Evolutionary conservation across 2,329 filamentous ascomycete species (phyloP), one percentile per base, ranked within the genome.

Genomic region (Exophiala aquamarina): DNA sequence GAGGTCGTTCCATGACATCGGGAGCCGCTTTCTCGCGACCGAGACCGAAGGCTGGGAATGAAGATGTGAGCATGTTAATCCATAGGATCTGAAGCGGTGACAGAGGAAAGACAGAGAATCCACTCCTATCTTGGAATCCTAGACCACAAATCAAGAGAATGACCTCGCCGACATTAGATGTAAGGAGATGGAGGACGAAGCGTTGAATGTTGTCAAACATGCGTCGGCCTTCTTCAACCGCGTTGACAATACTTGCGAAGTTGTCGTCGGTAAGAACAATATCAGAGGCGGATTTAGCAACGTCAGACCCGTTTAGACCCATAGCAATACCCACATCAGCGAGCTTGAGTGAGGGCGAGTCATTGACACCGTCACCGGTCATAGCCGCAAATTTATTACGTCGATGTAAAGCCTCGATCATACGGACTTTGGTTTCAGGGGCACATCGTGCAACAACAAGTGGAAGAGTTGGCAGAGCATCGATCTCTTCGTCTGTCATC

Each of bases 141-240:
- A 82, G 71, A 47, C 79, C 79, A 20, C 79, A 73, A 39, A 82
- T 75, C 14, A 82, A 65, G 9, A 77, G 72, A 47, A 75, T 71
- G 13, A 79, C 79, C 61, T 82, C 77, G 3, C 76, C 77, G 17
- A 81, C 72, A 54, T 81, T 81, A 48, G 76, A 72, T 3, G 75
- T 71, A 29, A 81, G 69, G 28, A 80, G 67, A 58, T 76, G 76
- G 2, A 82, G 71, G 23, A 82, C 71, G 54, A 82, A 82, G 54
- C 92, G 92, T 61, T 93, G 87, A 55, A 93, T 90, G 62, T 93
- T 93, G 67, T 92, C 87, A 63, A 91, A 92, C 75, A 92, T 89
- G 58, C 88, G 79, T 11, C 89, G 81, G 13, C 89, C 89, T 68
- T 93, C 87, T 57, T 87, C 85, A 55, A 93, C 88, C 4, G 88